Base-by-base conservation (phyloP, 163 green algal species). In the Chlamydomonas reinhardtii region DNA sequence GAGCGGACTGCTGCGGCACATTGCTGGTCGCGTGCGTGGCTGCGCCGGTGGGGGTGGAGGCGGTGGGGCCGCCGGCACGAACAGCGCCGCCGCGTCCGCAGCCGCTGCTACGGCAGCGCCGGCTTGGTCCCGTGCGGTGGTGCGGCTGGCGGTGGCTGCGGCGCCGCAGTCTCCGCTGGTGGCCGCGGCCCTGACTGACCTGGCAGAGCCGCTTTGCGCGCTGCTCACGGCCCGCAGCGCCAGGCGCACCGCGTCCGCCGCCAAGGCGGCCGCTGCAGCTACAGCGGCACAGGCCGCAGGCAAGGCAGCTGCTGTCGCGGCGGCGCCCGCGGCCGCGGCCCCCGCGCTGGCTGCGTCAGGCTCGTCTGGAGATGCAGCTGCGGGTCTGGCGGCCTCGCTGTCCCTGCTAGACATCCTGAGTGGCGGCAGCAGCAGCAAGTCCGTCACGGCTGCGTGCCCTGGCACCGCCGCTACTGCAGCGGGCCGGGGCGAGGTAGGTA, bases 371-470 rank as follows among this genome's bases (percentile, higher is more conserved):
- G 27, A 4, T 1, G 31, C 14, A 0, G 31, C n/a, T 9, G 54
- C 27, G 11, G 19, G 24, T 1, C 43, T 22, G 5, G 73, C 52
- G n/a, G 74, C 74, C 0, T 25, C 27, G 59, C 24, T 73, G 61
- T 70, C 76, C 15, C 62, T 83, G 29, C 27, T 83, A 6, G 61
- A 83, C 29, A 54, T 83, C 27, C 39, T 83, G 1, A 39, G 72
- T 29, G n/a, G 62, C 20, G 76, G 61, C 48, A 17, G 48, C 14
- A 56, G 48, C 48, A 56, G 9, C 48, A 56, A 56, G 48, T 56
- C 48, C 14, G 19, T 56, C 9, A 19, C 48, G 2, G 48, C 48
- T 12, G 48, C 48, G 14, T 12, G 11, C 48, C 6, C 14, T 22
- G 11, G 8, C 2, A 14, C 16, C 2, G 34, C 69, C n/a, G 3